Conservation (phyloP, 2,329 filamentous ascomycete species). For the Aschersonia sp. region DNA sequence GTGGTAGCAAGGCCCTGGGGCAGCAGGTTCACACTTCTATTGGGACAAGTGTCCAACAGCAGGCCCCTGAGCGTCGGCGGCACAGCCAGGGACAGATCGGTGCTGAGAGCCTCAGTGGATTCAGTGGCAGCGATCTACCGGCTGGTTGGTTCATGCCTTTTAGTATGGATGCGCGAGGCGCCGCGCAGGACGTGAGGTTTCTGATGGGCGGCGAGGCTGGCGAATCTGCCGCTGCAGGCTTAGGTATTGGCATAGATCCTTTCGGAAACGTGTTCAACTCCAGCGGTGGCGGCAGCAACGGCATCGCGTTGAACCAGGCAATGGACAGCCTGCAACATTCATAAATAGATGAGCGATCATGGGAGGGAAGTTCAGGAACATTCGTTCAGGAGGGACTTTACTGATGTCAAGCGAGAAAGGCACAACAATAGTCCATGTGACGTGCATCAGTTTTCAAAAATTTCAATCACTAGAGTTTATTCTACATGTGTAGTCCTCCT, state of each 20-base stretch:
- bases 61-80: slow-evolving; percentile 13
- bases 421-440: too few species aligned
- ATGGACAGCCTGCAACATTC: too few species aligned
- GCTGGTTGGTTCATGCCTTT: slow-evolving; percentile 89
- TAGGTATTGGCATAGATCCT: slow-evolving; percentile 20
- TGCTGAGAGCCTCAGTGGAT: slow-evolving; percentile 9
- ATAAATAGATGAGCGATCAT: too few species aligned
- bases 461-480: too few species aligned
- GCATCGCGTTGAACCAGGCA: too few species aligned
- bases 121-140: slow-evolving; percentile 28
- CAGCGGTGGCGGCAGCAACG: neutral
- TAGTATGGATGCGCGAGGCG: slow-evolving; percentile 66
- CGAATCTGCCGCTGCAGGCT: neutral
- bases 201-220: slow-evolving; percentile 19
- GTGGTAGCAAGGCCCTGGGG: neutral
- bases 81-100: slow-evolving; percentile 8
- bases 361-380: too few species aligned
- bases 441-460: too few species aligned
- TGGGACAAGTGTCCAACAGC: slow-evolving; percentile 2
- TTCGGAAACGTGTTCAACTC: slow-evolving; percentile 31
- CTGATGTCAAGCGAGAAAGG: too few species aligned
- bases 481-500: too few species aligned
- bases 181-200: slow-evolving; percentile 31
- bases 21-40: neutral
- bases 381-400: too few species aligned